A percentile compares a stretch with the other conserved stretches of the same genome.
phyloP scores from a whole-genome alignment of 2,329 filamentous ascomycete species.

The Lecanicillium sp. region DNA sequence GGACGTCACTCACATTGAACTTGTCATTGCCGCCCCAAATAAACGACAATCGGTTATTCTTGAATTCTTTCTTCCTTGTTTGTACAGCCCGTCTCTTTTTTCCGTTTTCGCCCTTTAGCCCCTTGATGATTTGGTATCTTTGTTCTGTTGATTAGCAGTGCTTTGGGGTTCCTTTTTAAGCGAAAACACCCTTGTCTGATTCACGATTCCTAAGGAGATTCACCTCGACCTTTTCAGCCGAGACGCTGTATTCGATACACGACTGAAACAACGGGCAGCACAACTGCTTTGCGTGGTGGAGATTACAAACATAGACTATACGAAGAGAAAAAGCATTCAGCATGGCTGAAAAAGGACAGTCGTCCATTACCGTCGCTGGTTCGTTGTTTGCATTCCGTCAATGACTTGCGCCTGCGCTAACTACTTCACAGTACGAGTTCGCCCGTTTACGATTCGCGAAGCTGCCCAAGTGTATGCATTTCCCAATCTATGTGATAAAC shows the following conservation, averaged over 20 bases:
- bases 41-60: background rate
- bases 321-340: constrained; percentile 13
- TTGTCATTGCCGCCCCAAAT: background rate
- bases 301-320: constrained; percentile 2
- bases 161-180: too few relatives aligned
- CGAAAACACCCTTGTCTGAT: too few relatives aligned
- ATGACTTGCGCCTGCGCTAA: constrained; percentile 17
- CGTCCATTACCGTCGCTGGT: constrained; percentile 54
- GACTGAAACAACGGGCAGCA: too few relatives aligned
- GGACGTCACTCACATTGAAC: background rate
- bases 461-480: constrained; percentile 71
- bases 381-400: constrained; percentile 14
- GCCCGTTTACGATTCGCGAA: constrained; percentile 78
- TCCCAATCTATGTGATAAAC: constrained; percentile 3
- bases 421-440: constrained; percentile 50
- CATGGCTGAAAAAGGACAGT: constrained; percentile 23
- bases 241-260: too few relatives aligned
- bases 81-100: too few relatives aligned
- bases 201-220: too few relatives aligned
- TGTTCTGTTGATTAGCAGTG: too few relatives aligned
- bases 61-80: background rate
- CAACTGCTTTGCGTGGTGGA: too few relatives aligned
- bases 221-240: too few relatives aligned
- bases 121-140: too few relatives aligned
- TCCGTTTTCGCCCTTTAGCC: background rate